Base-by-base conservation (phyloP, 2,329 filamentous ascomycete species). In the Metarhizium anisopliae region DNA sequence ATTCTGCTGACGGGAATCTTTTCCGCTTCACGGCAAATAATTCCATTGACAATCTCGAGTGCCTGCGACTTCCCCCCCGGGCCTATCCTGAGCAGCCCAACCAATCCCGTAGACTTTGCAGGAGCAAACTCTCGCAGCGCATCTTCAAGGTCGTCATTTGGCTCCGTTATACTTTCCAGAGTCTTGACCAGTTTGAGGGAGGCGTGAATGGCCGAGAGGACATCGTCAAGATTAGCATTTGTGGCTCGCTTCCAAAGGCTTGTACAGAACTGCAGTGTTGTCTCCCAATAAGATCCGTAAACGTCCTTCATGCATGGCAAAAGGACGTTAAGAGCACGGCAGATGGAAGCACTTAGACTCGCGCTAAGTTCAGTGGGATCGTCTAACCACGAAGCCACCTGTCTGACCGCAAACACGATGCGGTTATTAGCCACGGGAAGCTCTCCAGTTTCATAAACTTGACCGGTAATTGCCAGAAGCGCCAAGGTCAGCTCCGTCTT, bases 221-320 rank as follows among this genome's bases (percentile, higher is more conserved):
- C 74, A 13, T 75, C 68, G 16, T 83, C 75, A 0, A 74, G 59
- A 1, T 69, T 59, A 6, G 76, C 73, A 2, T 70, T 68, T 11
- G 67, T 67, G 0, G 73, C 76, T 3, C 74, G 73, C 3, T 74
- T 71, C 84, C 86, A 89, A 0, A 84, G 70, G 7, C 72, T 70
- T 11, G 79, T 72, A 58, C 86, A 81, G 52, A 83, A 81, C 38
- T 81, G 75, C 18, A 90, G 70, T 0, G 79, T 70, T 51, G 80
- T 80, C 52, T 85, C 80, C 94, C 94, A 99, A 66, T 96, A 89
- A 0, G 88, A 83, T 0, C 93, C 94, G 63, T 96, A 96, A 1
- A 96, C 84, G 50, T 91, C 87, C 57, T 83, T 81, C 62, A 96
- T 86, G 45, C 80, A 81, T 2, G 89, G 89, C 0, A 96, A 70